Base-by-base conservation (phyloP, 352 stramenopile genomes). In the Phytophthora quininea region DNA sequence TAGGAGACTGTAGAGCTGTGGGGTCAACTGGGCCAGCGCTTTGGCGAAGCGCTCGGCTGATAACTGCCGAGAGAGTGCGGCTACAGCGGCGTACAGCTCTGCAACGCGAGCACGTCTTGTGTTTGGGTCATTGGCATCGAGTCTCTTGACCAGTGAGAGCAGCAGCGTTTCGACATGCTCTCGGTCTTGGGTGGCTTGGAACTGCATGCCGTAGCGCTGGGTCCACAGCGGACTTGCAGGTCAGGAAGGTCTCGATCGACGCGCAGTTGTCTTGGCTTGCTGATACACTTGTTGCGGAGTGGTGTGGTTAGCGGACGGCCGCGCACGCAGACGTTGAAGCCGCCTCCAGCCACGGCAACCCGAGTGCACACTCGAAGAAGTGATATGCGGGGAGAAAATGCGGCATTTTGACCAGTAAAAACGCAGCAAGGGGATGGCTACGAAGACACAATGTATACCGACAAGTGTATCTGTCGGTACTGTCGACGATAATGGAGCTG, bases 11-110 rank as follows among this genome's bases (percentile, higher is more conserved):
- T 91, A 92, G 24, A 96, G 67, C 62, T 93, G 84, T 10, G 86
- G 88, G n/a, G 87, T 90, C 10, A 96, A 67, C 47, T 90, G 77
- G 27, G 76, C 79, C 45, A 95, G 59, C 32, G 85, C 80, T 61
- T 94, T 93, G 14, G 88, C 73, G 64, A 93, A 95, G 9, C 80
- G 80, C 69, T 96, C 88, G 59, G 88, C 82, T 43, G 84, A 91
- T 37, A 96, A 71, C 57, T 94, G 84, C 6, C 88, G 82, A 38
- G 74, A 84, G 27, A 95, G 76, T 31, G 74, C 79, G 45, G 84
- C 77, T 35, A 96, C 82, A 11, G 88, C 82, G n/a, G 71, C 63
- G 59, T 86, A 80, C 9, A 95, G 79, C 50, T 91, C 86, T 10
- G 71, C 63, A 1, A 86, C 84, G 30, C 77, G 74, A n/a, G 78